Conservation (phyloP, 805 yeast genomes). For the Wickerhamiella dianesei region DNA sequence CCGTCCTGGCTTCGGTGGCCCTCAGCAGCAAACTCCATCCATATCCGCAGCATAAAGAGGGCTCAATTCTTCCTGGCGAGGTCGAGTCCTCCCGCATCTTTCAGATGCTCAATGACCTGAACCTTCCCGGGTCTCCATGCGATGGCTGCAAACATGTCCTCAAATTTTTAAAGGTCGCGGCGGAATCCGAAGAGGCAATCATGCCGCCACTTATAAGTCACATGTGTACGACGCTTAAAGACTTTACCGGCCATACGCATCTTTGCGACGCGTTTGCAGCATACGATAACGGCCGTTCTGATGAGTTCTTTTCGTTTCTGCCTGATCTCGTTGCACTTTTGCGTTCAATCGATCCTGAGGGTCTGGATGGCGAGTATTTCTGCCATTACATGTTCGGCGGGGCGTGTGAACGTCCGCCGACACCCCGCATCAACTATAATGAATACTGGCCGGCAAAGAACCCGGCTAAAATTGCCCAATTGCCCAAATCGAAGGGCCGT, state of each 20-base stretch:
- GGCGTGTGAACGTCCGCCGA: slow-evolving; percentile 40
- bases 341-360: slow-evolving; percentile 37
- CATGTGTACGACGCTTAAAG: background rate
- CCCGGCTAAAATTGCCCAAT: background rate
- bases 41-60: background rate
- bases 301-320: slow-evolving; percentile 15
- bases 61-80: background rate
- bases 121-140: slow-evolving; percentile 17
- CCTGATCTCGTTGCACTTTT: slow-evolving; percentile 39
- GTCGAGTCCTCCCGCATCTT: slow-evolving; percentile 1
- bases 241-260: background rate
- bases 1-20: background rate
- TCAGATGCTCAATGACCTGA: slow-evolving; percentile 6
- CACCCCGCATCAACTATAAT: slow-evolving; percentile 36
- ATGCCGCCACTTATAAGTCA: slow-evolving; percentile 1
- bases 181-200: slow-evolving; percentile 2
- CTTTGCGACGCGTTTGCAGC: slow-evolving; percentile 11
- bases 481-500: slow-evolving; percentile 9
- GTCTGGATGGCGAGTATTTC: slow-evolving; percentile 46
- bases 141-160: slow-evolving; percentile 10
- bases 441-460: slow-evolving; percentile 32
- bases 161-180: slow-evolving; percentile 3
- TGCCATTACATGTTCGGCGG: slow-evolving; percentile 39
- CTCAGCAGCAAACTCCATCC: background rate
- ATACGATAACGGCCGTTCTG: slow-evolving; percentile 6